Evolutionary conservation across 139 green algal genomes (phyloP).

Genomic region (Protoeuglena noctilucae): DNA sequence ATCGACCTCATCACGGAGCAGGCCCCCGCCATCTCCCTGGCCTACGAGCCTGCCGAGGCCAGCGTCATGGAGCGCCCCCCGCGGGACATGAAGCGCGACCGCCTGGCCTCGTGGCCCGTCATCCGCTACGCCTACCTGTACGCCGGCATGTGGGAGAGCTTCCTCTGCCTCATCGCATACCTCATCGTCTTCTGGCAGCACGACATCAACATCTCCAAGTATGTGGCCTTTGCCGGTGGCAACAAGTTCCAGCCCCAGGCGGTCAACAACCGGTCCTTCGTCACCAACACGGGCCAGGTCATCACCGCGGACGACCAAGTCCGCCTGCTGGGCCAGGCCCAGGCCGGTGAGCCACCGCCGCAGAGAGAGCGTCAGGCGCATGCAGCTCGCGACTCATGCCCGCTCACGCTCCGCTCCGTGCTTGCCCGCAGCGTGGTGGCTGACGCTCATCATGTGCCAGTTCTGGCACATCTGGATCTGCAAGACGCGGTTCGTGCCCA

Average conservation of each 20-base stretch:
- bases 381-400: conserved; percentile 18
- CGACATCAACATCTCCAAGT: too few species aligned
- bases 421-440: conserved; percentile 59
- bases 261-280: too few species aligned
- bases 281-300: conserved; percentile 30
- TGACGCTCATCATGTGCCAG: conserved; percentile 37
- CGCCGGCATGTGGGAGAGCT: conserved; percentile 40
- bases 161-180: conserved; percentile 55
- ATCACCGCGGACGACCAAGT: conserved; percentile 19
- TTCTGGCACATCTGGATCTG: conserved; percentile 49
- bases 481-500: conserved; percentile 59
- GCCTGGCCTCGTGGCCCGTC: conserved; percentile 40
- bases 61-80: conserved; percentile 63
- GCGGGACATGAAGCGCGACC: conserved; percentile 35
- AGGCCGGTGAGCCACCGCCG: too few species aligned
- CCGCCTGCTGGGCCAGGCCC: too few species aligned
- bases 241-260: too few species aligned
- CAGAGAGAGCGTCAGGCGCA: background rate
- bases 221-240: too few species aligned
- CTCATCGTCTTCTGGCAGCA: conserved; percentile 38
- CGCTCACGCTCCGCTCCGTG: conserved; percentile 37
- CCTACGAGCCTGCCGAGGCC: conserved; percentile 54
- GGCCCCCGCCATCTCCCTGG: conserved; percentile 66
- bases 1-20: conserved; percentile 64
- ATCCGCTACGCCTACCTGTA: conserved; percentile 63